Conservation (phyloP, 2,329 filamentous ascomycete genomes). For the Xylaria sp. region DNA sequence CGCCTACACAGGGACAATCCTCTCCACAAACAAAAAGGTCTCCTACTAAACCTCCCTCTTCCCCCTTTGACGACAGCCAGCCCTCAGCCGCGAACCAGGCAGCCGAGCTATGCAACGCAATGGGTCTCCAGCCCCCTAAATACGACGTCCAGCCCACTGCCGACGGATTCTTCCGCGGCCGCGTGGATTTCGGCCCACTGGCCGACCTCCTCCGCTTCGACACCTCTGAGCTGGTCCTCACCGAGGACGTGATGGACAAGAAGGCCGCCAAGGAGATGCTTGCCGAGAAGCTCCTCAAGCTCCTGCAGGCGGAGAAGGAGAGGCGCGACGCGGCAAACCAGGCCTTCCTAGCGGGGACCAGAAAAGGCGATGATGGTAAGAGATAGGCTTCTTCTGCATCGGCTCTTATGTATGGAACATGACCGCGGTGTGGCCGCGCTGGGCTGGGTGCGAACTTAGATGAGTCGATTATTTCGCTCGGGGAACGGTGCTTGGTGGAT, state of each 20-base stretch:
- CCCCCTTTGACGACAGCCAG: conserved; percentile 40
- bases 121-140: conserved; percentile 51
- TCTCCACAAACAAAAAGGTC: conserved; percentile 34
- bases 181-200: conserved; percentile 40
- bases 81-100: conserved; percentile 45
- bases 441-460: not conserved
- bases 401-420: too few relatives aligned
- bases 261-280: conserved; percentile 53
- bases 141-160: conserved; percentile 49
- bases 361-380: not conserved
- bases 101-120: conserved; percentile 47
- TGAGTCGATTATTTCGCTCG: not conserved
- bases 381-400: not conserved
- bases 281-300: conserved; percentile 54
- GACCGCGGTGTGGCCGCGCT: not conserved
- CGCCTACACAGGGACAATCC: not conserved
- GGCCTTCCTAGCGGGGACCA: conserved; percentile 19
- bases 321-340: conserved; percentile 28
- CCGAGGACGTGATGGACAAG: conserved; percentile 50
- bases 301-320: conserved; percentile 47
- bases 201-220: conserved; percentile 30
- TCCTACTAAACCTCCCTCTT: conserved; percentile 38
- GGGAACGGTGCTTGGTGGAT: not conserved
- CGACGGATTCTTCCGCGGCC: conserved; percentile 52
- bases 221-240: conserved; percentile 22